phyloP scores from a whole-genome alignment of 2,329 filamentous ascomycete genomes.

The Orbilia oligospora region DNA sequence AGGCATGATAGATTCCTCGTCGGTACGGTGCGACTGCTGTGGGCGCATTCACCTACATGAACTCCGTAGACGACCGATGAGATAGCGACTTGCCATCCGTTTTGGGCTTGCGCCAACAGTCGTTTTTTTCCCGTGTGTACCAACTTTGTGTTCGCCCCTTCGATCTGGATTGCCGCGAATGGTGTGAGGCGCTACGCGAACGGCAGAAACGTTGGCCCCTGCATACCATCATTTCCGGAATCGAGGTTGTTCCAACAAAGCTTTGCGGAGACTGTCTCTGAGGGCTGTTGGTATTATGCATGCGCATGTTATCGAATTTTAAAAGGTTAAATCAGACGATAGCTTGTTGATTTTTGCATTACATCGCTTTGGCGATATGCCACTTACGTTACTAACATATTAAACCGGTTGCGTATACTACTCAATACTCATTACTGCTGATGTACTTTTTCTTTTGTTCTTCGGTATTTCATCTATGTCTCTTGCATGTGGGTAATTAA shows the following conservation, averaged over 20 bases:
- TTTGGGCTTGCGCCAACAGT: constrained; percentile 32
- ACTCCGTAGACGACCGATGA: constrained; percentile 21
- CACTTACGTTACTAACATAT: too few species aligned
- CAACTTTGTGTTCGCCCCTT: constrained; percentile 26
- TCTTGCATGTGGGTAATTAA: neutral
- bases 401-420: too few species aligned
- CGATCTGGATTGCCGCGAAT: constrained; percentile 14
- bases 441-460: neutral
- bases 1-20: constrained; percentile 26
- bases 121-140: neutral
- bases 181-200: constrained; percentile 36
- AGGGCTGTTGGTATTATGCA: constrained; percentile 21
- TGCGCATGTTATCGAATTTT: constrained; percentile 43
- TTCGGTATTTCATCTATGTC: neutral
- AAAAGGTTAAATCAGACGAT: constrained; percentile 23
- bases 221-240: constrained; percentile 48
- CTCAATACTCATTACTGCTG: too few species aligned
- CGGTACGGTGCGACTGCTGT: constrained; percentile 43
- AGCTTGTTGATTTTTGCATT: constrained; percentile 5
- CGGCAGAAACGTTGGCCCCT: constrained; percentile 32
- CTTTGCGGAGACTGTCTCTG: neutral
- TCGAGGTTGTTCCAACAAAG: constrained; percentile 7
- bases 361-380: constrained; percentile 13
- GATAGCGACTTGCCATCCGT: constrained; percentile 6
- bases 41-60: constrained; percentile 17